phyloP scores from a whole-genome alignment of 306 rosid genomes.

The Vicia villosa region DNA sequence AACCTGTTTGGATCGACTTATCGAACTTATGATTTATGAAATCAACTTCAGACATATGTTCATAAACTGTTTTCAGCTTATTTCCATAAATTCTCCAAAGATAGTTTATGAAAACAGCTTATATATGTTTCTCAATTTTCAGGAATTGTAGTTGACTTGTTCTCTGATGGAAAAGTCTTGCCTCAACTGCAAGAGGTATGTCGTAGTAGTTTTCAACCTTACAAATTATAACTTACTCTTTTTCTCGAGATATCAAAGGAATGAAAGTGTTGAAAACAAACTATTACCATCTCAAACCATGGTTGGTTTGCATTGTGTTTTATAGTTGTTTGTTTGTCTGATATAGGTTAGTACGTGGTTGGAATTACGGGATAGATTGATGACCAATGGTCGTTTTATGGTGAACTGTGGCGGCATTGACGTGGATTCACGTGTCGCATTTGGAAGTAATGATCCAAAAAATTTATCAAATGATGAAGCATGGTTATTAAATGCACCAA shows the following conservation, averaged over 20 bases:
- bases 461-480: slow-evolving; percentile 45
- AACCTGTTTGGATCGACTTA: not conserved
- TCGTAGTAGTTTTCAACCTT: slow-evolving; percentile 27
- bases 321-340: slow-evolving; percentile 12
- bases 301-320: slow-evolving; percentile 17
- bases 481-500: slow-evolving; percentile 59
- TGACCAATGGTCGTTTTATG: slow-evolving; percentile 83
- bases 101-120: not conserved
- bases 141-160: slow-evolving; percentile 87
- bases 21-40: not conserved
- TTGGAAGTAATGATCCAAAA: slow-evolving; percentile 34
- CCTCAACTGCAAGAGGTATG: slow-evolving; percentile 84
- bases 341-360: slow-evolving; percentile 77
- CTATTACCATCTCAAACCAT: not conserved
- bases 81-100: not conserved
- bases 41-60: no score
- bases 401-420: slow-evolving; percentile 84
- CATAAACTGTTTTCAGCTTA: not conserved
- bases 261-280: not conserved
- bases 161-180: slow-evolving; percentile 75
- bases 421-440: slow-evolving; percentile 45
- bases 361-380: slow-evolving; percentile 60
- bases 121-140: slow-evolving; percentile 56
- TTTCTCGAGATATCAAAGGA: not conserved
- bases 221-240: not conserved